Evolutionary conservation across 768 basidiomycete species (phyloP).

Genomic region (Mycena galericulata): DNA sequence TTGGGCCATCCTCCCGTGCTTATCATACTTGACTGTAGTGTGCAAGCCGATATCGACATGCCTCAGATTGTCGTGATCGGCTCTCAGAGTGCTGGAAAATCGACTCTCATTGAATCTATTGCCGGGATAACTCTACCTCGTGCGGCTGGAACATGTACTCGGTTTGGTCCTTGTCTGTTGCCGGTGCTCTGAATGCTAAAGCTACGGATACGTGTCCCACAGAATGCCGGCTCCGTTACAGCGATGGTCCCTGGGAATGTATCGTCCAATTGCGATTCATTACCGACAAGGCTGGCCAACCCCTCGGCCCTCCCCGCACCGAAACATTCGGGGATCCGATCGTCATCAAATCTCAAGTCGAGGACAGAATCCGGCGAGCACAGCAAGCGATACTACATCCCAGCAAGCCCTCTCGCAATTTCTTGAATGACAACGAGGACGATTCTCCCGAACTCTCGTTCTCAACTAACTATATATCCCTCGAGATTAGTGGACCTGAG

Average conservation of each 20-base stretch:
- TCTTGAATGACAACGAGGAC: slow-evolving; percentile 53
- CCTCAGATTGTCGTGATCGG: slow-evolving; percentile 82
- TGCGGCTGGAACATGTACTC: slow-evolving; percentile 80
- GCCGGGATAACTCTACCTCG: slow-evolving; percentile 78
- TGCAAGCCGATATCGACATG: slow-evolving; percentile 75
- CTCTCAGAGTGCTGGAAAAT: slow-evolving; percentile 79
- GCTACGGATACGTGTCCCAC: slow-evolving; percentile 61
- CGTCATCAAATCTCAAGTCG: slow-evolving; percentile 62
- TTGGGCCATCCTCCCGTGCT: too few relatives aligned
- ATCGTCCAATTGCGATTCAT: slow-evolving; percentile 59
- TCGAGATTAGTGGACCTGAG: slow-evolving; percentile 68
- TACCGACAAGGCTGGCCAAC: slow-evolving; percentile 52
- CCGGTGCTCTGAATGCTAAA: background rate
- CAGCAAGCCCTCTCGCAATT: slow-evolving; percentile 41
- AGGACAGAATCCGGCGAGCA: slow-evolving; percentile 74
- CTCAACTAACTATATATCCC: slow-evolving; percentile 66
- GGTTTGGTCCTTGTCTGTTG: slow-evolving; percentile 50
- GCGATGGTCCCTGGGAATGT: slow-evolving; percentile 60
- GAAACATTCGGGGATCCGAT: slow-evolving; percentile 63
- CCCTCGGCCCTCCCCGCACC: slow-evolving; percentile 51
- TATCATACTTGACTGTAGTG: too few relatives aligned
- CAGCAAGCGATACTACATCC: slow-evolving; percentile 77
- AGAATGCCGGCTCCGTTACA: slow-evolving; percentile 63
- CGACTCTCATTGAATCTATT: slow-evolving; percentile 81
- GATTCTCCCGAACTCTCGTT: slow-evolving; percentile 51